phyloP scores from a whole-genome alignment of 768 basidiomycete species.

The Pleurotus tuber-regium region DNA sequence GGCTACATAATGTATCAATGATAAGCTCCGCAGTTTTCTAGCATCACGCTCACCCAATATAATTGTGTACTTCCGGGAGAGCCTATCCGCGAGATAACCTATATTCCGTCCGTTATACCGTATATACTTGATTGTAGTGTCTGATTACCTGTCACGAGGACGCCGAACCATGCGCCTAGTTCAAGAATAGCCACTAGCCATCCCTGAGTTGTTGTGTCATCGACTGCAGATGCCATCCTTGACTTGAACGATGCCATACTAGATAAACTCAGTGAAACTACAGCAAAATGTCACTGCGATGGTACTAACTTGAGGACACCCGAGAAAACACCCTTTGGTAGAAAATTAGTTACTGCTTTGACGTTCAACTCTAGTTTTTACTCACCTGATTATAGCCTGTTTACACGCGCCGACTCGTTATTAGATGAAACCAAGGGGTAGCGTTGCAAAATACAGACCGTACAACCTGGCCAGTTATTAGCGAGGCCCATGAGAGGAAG shows the following conservation, averaged over 20 bases:
- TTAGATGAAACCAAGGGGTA: not conserved
- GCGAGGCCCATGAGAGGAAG: not conserved
- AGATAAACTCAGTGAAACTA: too few relatives aligned
- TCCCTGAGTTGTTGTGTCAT: constrained; percentile 53
- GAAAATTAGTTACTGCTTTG: not conserved
- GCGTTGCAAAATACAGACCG: constrained; percentile 35
- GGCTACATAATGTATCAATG: constrained; percentile 31
- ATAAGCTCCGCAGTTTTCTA: not conserved
- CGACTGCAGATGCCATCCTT: constrained; percentile 56
- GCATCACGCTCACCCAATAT: constrained; percentile 40
- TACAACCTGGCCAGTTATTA: constrained; percentile 45
- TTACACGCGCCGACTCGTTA: too few relatives aligned
- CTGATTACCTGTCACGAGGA: constrained; percentile 56
- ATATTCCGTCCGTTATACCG: not conserved
- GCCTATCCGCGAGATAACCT: constrained; percentile 65
- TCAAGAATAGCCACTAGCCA: constrained; percentile 76
- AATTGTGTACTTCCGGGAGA: constrained; percentile 74
- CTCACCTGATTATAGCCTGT: constrained; percentile 64
- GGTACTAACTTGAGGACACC: constrained; percentile 64
- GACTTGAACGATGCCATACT: constrained; percentile 51
- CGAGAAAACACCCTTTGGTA: constrained; percentile 68
- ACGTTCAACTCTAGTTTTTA: not conserved
- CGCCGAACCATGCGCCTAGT: constrained; percentile 75
- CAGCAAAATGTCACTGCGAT: too few relatives aligned
- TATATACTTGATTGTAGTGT: not conserved